Evolutionary conservation across 345 rosid species (phyloP), one percentile per base, ranked within the genome.

Genomic region (Eucalyptus erythrocorys): DNA sequence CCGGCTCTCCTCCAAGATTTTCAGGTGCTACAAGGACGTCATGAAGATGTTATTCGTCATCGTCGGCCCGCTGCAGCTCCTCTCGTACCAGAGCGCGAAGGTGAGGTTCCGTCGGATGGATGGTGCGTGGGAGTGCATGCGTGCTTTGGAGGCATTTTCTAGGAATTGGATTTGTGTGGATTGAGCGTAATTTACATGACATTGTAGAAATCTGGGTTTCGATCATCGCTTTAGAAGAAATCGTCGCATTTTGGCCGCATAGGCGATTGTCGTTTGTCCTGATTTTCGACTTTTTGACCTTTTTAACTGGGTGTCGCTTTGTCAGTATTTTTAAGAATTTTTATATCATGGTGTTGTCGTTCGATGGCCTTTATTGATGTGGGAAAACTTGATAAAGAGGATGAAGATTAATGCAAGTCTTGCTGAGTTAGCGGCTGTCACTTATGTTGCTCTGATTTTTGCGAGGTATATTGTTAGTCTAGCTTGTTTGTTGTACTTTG

Each of bases 371-470:
- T 51, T 19, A 51, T 51, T 51, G 55, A 51, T 30, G 68, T 6
- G 17, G 34, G 17, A 27, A 61, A 61, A 27, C 1, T 61, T 61
- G 68, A 13, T 59, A 59, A 0, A 61, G 68, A 30, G 61, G 34
- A 61, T 13, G 68, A 30, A 61, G 68, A 61, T 61, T 61, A 22
- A 24, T 55, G 61, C 30, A 22, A 55, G 61, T 55, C 61, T 55
- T 8, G 61, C 61, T 55, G 12, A 21, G 61, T 55, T 22, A 9
- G 88, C 95, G 9, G 91, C 98, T 85, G 89, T 95, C 76, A 26
- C 89, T 53, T 96, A 94, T 90, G 95, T 98, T 86, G 97, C 99
- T 87, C 94, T 96, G 24, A 98, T 98, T 92, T 99, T 97, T 34
- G 97, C 98, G 51, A 95, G 95, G 99, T 95, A 34, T 61, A 34